Conservation (phyloP, 208 protist species). For the Trypanosoma rangeli region DNA sequence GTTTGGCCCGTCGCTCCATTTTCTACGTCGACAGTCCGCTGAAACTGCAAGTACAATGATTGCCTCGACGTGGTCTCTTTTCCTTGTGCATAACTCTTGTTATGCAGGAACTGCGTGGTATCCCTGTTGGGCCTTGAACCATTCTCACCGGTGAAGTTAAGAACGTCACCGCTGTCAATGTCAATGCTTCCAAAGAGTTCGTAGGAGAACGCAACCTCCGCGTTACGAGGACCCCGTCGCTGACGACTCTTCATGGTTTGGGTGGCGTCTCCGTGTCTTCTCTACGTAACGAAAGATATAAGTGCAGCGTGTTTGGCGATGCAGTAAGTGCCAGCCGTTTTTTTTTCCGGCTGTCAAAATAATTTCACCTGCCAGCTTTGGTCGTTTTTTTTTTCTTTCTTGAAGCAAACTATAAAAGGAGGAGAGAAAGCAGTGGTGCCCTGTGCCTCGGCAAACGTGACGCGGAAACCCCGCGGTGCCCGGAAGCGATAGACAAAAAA, state of each 20-base stretch:
- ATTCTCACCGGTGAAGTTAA: constrained; percentile 70
- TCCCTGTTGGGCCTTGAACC: constrained; percentile 10
- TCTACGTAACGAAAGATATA: not conserved
- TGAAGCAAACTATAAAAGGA: not conserved
- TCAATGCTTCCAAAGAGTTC: constrained; percentile 72
- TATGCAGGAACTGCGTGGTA: constrained; percentile 43
- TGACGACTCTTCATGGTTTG: constrained; percentile 63
- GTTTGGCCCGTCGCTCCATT: not conserved
- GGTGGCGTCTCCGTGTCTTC: not conserved
- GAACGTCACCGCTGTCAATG: constrained; percentile 66
- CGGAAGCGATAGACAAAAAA: not conserved
- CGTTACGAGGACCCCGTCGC: constrained; percentile 28
- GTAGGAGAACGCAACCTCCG: constrained; percentile 60
- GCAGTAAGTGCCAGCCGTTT: not conserved
- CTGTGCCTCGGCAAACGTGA: not conserved
- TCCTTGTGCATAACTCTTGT: constrained; percentile 35
- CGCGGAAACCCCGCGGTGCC: not conserved
- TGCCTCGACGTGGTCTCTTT: constrained; percentile 13
- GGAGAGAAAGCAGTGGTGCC: not conserved
- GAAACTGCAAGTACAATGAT: constrained; percentile 47
- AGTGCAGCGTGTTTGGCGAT: too few species aligned
- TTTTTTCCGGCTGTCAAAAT: not conserved
- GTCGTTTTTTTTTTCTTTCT: not conserved
- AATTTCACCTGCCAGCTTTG: not conserved
- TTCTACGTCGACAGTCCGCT: constrained; percentile 7